Conservation (phyloP, 768 basidiomycete species). For the Mycena olivaceomarginata region DNA sequence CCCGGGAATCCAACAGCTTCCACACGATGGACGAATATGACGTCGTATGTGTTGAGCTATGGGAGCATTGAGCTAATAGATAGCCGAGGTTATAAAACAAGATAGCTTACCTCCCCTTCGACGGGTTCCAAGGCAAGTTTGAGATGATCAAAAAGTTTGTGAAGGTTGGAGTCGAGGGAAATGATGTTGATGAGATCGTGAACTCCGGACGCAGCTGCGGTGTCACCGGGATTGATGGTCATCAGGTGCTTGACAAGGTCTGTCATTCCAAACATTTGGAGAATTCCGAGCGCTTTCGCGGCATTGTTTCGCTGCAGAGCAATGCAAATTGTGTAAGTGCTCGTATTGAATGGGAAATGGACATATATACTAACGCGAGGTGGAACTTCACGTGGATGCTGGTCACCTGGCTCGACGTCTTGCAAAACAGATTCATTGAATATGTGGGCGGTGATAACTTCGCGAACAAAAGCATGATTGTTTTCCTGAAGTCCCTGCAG, state of each 20-base stretch:
- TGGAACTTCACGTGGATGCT: slow-evolving; percentile 23
- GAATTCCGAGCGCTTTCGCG: slow-evolving; percentile 13
- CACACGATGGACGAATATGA: slow-evolving; percentile 20
- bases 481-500: slow-evolving; percentile 1
- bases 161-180: slow-evolving; percentile 19
- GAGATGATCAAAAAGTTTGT: slow-evolving; percentile 17
- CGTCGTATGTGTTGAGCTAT: slow-evolving; percentile 31
- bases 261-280: slow-evolving; percentile 29
- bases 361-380: slow-evolving; percentile 26
- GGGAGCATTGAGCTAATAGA: slow-evolving; percentile 23
- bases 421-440: slow-evolving; percentile 32
- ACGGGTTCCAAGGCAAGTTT: slow-evolving; percentile 30
- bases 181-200: slow-evolving; percentile 30
- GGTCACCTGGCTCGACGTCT: slow-evolving; percentile 16
- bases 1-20: slow-evolving; percentile 17
- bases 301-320: slow-evolving; percentile 14
- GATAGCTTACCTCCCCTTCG: slow-evolving; percentile 16
- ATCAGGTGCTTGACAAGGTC: slow-evolving; percentile 24
- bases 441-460: slow-evolving; percentile 23
- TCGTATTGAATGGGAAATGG: slow-evolving; percentile 3
- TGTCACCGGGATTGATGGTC: background rate
- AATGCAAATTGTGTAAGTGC: slow-evolving; percentile 19
- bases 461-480: slow-evolving; percentile 5
- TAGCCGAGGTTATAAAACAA: slow-evolving; percentile 7
- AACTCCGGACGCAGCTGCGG: slow-evolving; percentile 28